Conservation (phyloP, 345 rosid species). For the Gossypium raimondii region DNA sequence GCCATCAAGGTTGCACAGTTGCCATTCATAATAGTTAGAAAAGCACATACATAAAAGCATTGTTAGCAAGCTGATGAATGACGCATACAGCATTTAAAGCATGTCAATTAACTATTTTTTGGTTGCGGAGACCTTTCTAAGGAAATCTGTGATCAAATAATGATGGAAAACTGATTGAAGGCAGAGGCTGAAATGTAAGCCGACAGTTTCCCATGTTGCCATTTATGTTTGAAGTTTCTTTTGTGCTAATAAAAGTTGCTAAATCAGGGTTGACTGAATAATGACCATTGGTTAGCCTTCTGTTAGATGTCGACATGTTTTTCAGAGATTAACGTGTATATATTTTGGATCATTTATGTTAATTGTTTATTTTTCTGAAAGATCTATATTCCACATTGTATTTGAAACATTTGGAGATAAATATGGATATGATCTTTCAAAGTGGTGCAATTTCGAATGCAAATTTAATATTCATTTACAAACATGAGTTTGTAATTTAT, state of each 20-base stretch:
- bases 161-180: background rate
- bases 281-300: too few species aligned
- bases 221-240: background rate
- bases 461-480: too few species aligned
- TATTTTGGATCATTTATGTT: too few species aligned
- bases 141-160: background rate
- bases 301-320: too few species aligned
- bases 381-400: too few species aligned
- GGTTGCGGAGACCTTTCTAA: background rate
- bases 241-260: background rate
- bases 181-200: conserved; percentile 22
- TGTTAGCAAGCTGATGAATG: background rate
- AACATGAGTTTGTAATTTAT: too few species aligned
- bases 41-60: background rate
- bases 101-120: background rate
- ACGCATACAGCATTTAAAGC: background rate
- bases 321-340: too few species aligned
- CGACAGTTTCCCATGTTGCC: background rate
- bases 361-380: too few species aligned
- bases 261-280: background rate
- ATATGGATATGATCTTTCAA: too few species aligned
- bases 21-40: conserved; percentile 5
- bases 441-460: too few species aligned
- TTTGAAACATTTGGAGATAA: too few species aligned
- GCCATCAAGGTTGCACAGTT: background rate